Evolutionary conservation across 768 basidiomycete species (phyloP).

Genomic region (Coprinopsis cinerea): DNA sequence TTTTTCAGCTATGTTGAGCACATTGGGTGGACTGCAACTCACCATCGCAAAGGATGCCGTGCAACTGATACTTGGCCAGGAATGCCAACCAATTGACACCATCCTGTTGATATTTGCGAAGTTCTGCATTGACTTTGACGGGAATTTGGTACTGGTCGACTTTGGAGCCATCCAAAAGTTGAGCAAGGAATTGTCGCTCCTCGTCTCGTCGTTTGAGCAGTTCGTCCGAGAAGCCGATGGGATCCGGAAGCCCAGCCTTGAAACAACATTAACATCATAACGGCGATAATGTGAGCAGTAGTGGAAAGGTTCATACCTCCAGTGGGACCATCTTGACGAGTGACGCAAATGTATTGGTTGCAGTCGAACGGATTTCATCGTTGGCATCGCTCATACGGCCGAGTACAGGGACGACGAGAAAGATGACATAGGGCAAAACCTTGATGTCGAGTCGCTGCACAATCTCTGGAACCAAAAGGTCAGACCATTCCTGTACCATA

Average conservation of each 20-base stretch:
- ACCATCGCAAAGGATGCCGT: slow-evolving; percentile 98
- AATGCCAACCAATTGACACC: slow-evolving; percentile 99
- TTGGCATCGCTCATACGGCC: slow-evolving; percentile 96
- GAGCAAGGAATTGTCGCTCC: slow-evolving; percentile 88
- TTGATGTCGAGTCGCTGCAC: slow-evolving; percentile 90
- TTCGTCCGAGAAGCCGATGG: slow-evolving; percentile 85
- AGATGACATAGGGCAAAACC: slow-evolving; percentile 93
- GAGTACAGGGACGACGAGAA: slow-evolving; percentile 92
- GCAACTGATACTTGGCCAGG: slow-evolving; percentile 94
- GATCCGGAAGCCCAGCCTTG: slow-evolving; percentile 98
- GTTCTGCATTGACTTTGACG: slow-evolving; percentile 83
- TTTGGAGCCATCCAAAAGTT: slow-evolving; percentile 91
- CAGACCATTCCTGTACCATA: not conserved
- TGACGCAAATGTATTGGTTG: slow-evolving; percentile 97
- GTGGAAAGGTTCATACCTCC: slow-evolving; percentile 59
- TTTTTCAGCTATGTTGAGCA: not conserved
- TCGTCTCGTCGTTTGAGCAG: slow-evolving; percentile 78
- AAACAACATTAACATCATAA: too few species aligned
- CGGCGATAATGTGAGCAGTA: too few species aligned
- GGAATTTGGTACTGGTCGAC: slow-evolving; percentile 88
- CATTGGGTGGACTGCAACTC: slow-evolving; percentile 17
- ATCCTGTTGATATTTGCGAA: slow-evolving; percentile 97
- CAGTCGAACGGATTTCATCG: slow-evolving; percentile 84
- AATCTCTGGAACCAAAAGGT: slow-evolving; percentile 54
- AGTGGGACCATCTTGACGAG: slow-evolving; percentile 98